These are phyloP conservation scores for Vachellia pachyceras DNA, from an alignment of 306 rosid genomes.

Conservation along the genomic window DNA sequence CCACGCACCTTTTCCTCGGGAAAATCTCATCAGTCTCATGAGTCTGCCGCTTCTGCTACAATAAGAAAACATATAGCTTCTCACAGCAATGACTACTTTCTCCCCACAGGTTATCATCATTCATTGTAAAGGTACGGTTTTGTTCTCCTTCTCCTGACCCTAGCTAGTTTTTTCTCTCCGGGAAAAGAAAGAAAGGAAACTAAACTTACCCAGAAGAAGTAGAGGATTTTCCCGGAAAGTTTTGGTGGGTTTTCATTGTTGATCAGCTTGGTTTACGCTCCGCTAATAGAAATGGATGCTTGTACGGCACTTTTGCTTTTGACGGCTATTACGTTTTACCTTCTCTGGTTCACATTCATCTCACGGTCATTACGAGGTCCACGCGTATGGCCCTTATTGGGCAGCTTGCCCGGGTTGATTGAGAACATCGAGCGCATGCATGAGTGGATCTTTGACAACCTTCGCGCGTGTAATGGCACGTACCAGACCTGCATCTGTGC, in stretches of 20 bases:
- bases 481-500: slow-evolving; percentile 99
- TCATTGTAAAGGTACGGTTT: slow-evolving; percentile 18
- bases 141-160: slow-evolving; percentile 23
- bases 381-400: slow-evolving; percentile 88
- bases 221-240: neutral
- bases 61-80: too few species aligned
- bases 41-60: slow-evolving; percentile 7
- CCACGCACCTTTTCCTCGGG: neutral
- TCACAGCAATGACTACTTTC: slow-evolving; percentile 21
- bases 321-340: slow-evolving; percentile 76
- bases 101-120: neutral
- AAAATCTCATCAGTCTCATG: neutral
- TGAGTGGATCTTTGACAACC: slow-evolving; percentile 95
- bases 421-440: slow-evolving; percentile 88
- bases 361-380: slow-evolving; percentile 89
- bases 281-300: slow-evolving; percentile 61
- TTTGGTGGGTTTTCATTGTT: slow-evolving; percentile 7
- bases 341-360: slow-evolving; percentile 86
- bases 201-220: neutral
- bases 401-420: slow-evolving; percentile 82
- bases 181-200: neutral
- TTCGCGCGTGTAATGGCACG: slow-evolving; percentile 93
- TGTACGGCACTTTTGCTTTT: slow-evolving; percentile 64
- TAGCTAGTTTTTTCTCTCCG: neutral
- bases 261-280: slow-evolving; percentile 8